These are phyloP conservation scores for Pleurotus citrinopileatus DNA, from an alignment of 768 basidiomycete genomes.

Conservation along the genomic window DNA sequence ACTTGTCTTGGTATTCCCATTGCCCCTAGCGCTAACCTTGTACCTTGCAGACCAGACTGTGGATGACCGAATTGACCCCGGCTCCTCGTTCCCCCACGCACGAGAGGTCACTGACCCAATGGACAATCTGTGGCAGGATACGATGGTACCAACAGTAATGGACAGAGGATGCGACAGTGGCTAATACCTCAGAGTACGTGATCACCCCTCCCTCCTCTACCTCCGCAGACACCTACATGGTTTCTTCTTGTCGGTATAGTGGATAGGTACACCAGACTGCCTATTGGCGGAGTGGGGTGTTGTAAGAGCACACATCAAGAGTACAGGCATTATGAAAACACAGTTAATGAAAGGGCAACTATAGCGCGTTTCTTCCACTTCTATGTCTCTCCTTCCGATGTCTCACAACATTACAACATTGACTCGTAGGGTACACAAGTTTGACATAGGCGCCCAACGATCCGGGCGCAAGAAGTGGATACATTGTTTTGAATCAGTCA, in stretches of 20 bases:
- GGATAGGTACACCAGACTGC: constrained; percentile 81
- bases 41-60: constrained; percentile 60
- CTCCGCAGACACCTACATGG: constrained; percentile 31
- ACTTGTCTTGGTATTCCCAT: too few species aligned
- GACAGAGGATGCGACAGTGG: constrained; percentile 90
- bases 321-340: constrained; percentile 89
- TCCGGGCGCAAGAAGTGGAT: constrained; percentile 85
- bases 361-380: constrained; percentile 54
- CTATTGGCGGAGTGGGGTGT: constrained; percentile 85
- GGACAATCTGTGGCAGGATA: constrained; percentile 67
- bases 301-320: constrained; percentile 84
- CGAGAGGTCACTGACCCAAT: constrained; percentile 70
- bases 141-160: constrained; percentile 53
- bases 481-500: constrained; percentile 61
- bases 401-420: too few species aligned
- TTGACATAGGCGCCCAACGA: constrained; percentile 80
- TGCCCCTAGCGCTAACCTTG: too few species aligned
- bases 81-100: constrained; percentile 46
- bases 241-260: constrained; percentile 83
- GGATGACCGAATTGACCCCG: constrained; percentile 49
- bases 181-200: constrained; percentile 85
- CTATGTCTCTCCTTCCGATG: too few species aligned
- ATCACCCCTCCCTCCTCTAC: not conserved
- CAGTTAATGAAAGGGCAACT: constrained; percentile 68
- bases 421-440: constrained; percentile 68